Evolutionary conservation across 768 basidiomycete species (phyloP), one percentile per base, ranked within the genome.

Genomic region (Lactifluus piperatus): DNA sequence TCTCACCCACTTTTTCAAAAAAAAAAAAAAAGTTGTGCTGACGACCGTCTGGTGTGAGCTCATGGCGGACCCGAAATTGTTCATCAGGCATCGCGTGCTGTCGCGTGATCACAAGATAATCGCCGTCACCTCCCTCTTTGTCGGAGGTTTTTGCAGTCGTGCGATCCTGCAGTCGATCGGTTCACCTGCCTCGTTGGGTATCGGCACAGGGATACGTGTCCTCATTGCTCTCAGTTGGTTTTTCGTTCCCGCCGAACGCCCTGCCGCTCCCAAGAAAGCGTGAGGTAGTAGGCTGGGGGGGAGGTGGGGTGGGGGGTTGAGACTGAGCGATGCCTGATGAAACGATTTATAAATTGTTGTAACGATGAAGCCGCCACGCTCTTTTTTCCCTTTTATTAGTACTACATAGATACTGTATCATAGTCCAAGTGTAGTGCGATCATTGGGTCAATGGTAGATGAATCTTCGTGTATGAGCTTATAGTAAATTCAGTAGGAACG

Each of bases 41-140:
- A 94, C 91, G 16, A 89, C 88, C 18, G 80, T 91, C 57, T 94
- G 90, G 90, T 89, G 91, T 64, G 91, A 94, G 66, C 80, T 94
- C 49, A 79, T 88, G 78, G 84, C 84, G 51, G 89, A 91, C 69
- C 91, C 91, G 0, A 72, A 80, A 48, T 79, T 94, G 22, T 86
- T 93, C 76, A 66, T 76, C 26, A 56, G 80, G 47, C 76, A 77
- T 41, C 73, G 78, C 51, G 77, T 87, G 61, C 69, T 68, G 9
- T 76, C 83, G 1, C 83, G 89, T 48, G 89, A 93, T 69, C 83
- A 88, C 71, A 83, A 84, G 68, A 67, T 83, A 46, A 74, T 88
- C 65, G 89, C 83, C 3, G 82, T 87, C 55, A 29, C 72, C 36
- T 69, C 79, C n/a, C 78, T 93, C 53, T 90, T 94, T 71, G 18